Evolutionary conservation across 805 yeast genomes (phyloP).

Genomic region (Wickerhamomyces ciferrii): DNA sequence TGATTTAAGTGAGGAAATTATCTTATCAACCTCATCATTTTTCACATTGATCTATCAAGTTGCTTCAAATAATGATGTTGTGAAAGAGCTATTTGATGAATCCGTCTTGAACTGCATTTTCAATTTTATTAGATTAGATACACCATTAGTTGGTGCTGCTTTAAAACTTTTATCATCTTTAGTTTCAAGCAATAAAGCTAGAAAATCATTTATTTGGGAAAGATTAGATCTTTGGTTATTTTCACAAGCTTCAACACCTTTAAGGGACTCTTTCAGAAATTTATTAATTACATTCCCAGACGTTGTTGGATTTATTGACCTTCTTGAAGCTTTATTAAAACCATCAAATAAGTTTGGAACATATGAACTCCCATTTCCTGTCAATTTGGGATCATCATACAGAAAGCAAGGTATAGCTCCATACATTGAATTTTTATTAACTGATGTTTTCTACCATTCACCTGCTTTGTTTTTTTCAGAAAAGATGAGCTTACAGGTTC

Average conservation of each 20-base stretch:
- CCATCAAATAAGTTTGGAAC: slow-evolving; percentile 33
- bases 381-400: slow-evolving; percentile 53
- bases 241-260: slow-evolving; percentile 22
- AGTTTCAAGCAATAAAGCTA: slow-evolving; percentile 36
- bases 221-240: slow-evolving; percentile 68
- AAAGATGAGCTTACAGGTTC: slow-evolving; percentile 41
- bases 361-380: slow-evolving; percentile 47
- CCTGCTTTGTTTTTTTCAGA: slow-evolving; percentile 30
- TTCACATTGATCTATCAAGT: slow-evolving; percentile 58
- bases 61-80: slow-evolving; percentile 33
- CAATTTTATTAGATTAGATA: slow-evolving; percentile 37
- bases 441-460: slow-evolving; percentile 58
- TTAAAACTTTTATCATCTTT: slow-evolving; percentile 54
- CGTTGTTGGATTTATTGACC: slow-evolving; percentile 53
- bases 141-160: slow-evolving; percentile 48
- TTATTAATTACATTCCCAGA: slow-evolving; percentile 49
- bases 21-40: slow-evolving; percentile 69
- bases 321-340: slow-evolving; percentile 33
- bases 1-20: slow-evolving; percentile 75
- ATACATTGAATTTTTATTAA: slow-evolving; percentile 67
- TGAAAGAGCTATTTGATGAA: slow-evolving; percentile 24
- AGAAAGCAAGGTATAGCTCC: slow-evolving; percentile 74
- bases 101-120: slow-evolving; percentile 33
- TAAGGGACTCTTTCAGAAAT: slow-evolving; percentile 38
- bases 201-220: slow-evolving; percentile 58